phyloP scores from a whole-genome alignment of 768 basidiomycete species.

The Suillus clintonianus region DNA sequence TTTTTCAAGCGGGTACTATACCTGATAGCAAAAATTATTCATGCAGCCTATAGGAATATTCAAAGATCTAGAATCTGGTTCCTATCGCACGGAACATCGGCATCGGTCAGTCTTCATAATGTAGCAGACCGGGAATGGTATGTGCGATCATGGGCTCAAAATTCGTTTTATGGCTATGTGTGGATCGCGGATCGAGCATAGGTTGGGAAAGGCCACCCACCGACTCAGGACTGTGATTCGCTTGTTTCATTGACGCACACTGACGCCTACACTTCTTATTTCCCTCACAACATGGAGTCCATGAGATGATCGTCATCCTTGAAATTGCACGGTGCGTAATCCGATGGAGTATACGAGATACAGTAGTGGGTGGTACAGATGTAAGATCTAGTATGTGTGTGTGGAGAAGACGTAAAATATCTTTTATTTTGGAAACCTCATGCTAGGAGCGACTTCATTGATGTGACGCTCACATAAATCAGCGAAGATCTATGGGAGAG shows the following conservation, averaged over 20 bases:
- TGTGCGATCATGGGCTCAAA: background rate
- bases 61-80: background rate
- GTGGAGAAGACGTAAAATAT: background rate
- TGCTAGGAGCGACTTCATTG: background rate
- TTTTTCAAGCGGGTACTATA: slow-evolving; percentile 1
- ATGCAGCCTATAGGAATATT: slow-evolving; percentile 1
- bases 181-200: background rate
- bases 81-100: background rate
- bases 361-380: background rate
- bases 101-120: background rate
- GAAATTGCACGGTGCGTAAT: background rate
- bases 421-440: background rate
- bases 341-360: background rate
- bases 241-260: background rate
- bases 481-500: slow-evolving; percentile 26
- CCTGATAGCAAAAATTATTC: slow-evolving; percentile 4
- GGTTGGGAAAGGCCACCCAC: background rate
- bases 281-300: background rate
- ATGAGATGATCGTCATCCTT: background rate
- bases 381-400: background rate
- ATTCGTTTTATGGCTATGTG: background rate
- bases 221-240: background rate
- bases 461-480: slow-evolving; percentile 1
- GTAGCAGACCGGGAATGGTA: background rate
- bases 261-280: background rate